A percentile compares a stretch with the other conserved stretches of the same genome.
phyloP scores from a whole-genome alignment of 306 rosid genomes.

The Cyclanthera cordifolia region DNA sequence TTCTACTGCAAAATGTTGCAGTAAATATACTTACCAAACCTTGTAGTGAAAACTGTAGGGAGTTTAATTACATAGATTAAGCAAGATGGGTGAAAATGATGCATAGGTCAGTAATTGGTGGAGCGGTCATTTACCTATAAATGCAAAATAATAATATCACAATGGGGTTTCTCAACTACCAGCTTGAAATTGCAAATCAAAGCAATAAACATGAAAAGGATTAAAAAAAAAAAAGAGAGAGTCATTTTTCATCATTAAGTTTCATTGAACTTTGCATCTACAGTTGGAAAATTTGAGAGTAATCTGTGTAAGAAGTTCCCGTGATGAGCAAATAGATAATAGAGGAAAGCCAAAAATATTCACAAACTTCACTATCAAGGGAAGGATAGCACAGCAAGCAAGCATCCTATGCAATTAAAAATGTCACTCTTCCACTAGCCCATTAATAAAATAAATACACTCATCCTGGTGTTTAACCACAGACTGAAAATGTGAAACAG shows the following conservation, averaged over 20 bases:
- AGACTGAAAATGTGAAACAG: not conserved
- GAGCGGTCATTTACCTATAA: not conserved
- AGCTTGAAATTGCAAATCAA: not conserved
- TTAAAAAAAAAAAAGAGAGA: too few species aligned
- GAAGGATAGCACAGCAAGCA: conserved; percentile 11
- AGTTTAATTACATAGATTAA: not conserved
- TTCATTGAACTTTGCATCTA: too few species aligned
- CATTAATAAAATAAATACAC: not conserved
- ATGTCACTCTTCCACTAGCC: not conserved
- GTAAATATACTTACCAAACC: conserved; percentile 27
- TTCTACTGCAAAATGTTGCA: not conserved
- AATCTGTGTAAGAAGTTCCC: not conserved
- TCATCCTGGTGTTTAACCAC: not conserved
- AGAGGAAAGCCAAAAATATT: not conserved
- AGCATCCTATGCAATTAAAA: conserved; percentile 9
- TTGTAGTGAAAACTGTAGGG: not conserved
- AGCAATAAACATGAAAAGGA: not conserved
- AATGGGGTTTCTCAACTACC: conserved; percentile 5
- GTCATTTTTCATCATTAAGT: conserved; percentile 7
- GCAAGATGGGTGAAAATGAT: conserved; percentile 5
- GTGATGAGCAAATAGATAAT: not conserved
- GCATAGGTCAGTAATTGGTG: not conserved
- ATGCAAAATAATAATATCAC: conserved; percentile 13
- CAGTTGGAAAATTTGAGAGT: conserved; percentile 5
- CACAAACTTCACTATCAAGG: conserved; percentile 6